Percentiles rank a stretch among this genome's conserved stretches.
These are phyloP conservation scores for Backusella parvicylindrica DNA, from an alignment of 192 early-diverging fungal species.

Conservation along the genomic window DNA sequence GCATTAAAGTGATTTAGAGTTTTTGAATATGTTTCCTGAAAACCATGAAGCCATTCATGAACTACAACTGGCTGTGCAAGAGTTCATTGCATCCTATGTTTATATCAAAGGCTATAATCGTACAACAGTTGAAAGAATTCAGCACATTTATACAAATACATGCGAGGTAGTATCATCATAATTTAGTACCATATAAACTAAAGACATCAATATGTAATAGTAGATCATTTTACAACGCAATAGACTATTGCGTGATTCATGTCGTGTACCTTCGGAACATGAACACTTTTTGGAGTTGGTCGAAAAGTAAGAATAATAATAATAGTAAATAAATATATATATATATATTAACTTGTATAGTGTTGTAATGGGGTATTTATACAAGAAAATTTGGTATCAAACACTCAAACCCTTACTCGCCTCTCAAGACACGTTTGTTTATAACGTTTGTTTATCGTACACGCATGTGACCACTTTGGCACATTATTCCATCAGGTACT, in stretches of 20 bases:
- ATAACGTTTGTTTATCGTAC: constrained; percentile 34
- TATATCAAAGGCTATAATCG: constrained; percentile 51
- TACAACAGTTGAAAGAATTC: constrained; percentile 46
- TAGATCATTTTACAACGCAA: constrained; percentile 22
- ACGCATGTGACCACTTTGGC: constrained; percentile 29
- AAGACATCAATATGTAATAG: not conserved
- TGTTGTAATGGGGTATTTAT: constrained; percentile 45
- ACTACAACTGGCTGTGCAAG: constrained; percentile 37
- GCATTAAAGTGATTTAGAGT: constrained; percentile 42
- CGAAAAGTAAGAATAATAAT: constrained; percentile 54
- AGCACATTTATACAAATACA: constrained; percentile 43
- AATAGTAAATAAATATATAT: not conserved
- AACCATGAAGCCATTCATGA: constrained; percentile 33
- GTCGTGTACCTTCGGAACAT: constrained; percentile 36
- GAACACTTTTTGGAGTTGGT: constrained; percentile 43
- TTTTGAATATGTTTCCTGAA: constrained; percentile 42
- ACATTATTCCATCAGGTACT: constrained; percentile 37
- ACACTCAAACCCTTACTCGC: constrained; percentile 39
- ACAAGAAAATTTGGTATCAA: constrained; percentile 52
- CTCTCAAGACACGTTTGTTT: constrained; percentile 40
- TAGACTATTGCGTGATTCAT: constrained; percentile 19
- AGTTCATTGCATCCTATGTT: constrained; percentile 52
- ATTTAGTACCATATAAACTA: not conserved
- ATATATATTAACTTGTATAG: too few relatives aligned
- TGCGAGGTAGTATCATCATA: constrained; percentile 21